Evolutionary conservation across 305 asterid genomes (phyloP), one percentile per base, ranked within the genome.

Genomic region (Ajuga reptans): DNA sequence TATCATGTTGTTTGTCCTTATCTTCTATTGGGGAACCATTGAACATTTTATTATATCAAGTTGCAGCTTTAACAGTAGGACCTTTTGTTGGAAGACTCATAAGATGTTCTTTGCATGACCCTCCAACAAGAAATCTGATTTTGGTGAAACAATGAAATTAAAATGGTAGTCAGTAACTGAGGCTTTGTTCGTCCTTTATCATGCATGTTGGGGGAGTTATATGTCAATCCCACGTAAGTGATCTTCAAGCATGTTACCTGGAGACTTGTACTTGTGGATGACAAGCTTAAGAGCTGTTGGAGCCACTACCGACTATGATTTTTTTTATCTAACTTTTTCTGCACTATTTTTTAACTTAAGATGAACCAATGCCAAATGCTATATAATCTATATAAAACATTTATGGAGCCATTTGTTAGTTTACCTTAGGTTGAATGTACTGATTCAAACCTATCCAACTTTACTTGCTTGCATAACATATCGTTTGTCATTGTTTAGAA

Each of bases 341-440:
- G 66, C 27, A 54, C 43, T 31, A 41, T 29, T 11, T 2, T 12
- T 64, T 42, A 36, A 37, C 12, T 56, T 16, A 5, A 54, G 51
- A 52, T 61, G 55, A 74, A 61, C 60, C 57, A 59, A 59, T 73
- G 12, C 33, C 60, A 65, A 71, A 12, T 41, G 49, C 43, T 54
- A 59, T 66, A 33, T 43, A 53, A 63, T 42, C 51, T n/a, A 17
- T 46, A 17, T 5, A 56, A 59, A 33, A 33, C 36, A 66, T n/a
- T 17, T 45, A 18, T 36, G 57, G 39, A 55, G 39, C 64, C 58
- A 63, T 55, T 50, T 69, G 10, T 69, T 12, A 37, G 49, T 59
- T 57, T 55, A 46, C 33, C 57, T 36, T 68, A 34, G 29, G 60
- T 53, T 74, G 64, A 51, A 34, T 36, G 61, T 39, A 39, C 5